phyloP scores from a whole-genome alignment of 2,329 filamentous ascomycete species.

The Colletotrichum phormii region DNA sequence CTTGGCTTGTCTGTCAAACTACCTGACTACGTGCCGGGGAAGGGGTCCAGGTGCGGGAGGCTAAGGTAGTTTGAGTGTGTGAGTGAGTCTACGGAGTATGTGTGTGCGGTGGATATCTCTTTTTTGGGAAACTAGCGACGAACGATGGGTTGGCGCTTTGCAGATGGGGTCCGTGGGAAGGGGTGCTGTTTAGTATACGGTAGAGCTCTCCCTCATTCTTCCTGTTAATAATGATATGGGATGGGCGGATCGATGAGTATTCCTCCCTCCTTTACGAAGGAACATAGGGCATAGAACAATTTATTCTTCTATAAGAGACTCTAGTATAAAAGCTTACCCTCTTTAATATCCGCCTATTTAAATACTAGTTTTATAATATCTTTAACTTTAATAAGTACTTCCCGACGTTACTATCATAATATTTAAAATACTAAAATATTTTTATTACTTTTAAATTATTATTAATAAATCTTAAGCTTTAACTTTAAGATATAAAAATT shows the following conservation, averaged over 20 bases:
- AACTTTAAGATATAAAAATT: too few species aligned
- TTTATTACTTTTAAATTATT: too few species aligned
- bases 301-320: too few species aligned
- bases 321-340: too few species aligned
- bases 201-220: background rate
- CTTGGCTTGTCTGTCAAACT: background rate
- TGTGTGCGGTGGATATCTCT: background rate
- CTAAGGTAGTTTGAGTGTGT: background rate
- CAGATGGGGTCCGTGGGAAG: background rate
- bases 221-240: background rate
- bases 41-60: conserved; percentile 15
- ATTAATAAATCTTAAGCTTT: too few species aligned
- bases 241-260: background rate
- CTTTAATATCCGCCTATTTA: too few species aligned
- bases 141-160: background rate
- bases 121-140: background rate
- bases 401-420: too few species aligned
- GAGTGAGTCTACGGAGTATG: background rate
- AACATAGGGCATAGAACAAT: too few species aligned
- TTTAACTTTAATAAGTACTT: too few species aligned
- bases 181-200: background rate
- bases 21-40: background rate
- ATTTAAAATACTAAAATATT: too few species aligned
- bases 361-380: too few species aligned
- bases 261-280: too few species aligned